These are phyloP conservation scores for Neurospora sp. DNA, from an alignment of 495 filamentous ascomycete genomes.

Conservation along the genomic window DNA sequence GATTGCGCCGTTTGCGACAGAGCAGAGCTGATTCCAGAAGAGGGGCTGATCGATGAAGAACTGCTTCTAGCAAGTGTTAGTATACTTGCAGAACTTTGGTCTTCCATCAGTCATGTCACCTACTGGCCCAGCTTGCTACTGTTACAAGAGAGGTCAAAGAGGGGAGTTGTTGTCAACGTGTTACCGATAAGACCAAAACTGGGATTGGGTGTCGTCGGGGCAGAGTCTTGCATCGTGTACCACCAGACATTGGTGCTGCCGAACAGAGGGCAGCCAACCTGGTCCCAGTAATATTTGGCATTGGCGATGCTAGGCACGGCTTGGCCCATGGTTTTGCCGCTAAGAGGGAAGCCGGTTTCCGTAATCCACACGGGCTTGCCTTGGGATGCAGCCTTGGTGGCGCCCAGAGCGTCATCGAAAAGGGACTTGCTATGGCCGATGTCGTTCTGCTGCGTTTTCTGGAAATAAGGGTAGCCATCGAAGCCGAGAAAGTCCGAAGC, in stretches of 20 bases:
- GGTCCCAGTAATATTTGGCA: conserved; percentile 68
- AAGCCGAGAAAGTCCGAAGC: conserved; percentile 68
- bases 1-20: background rate
- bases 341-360: conserved; percentile 81
- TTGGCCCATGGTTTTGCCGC: conserved; percentile 46
- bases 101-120: background rate
- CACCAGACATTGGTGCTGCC: conserved; percentile 63
- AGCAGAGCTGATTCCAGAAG: background rate
- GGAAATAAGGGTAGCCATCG: conserved; percentile 67
- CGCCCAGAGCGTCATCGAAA: conserved; percentile 52
- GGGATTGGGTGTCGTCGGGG: conserved; percentile 45
- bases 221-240: conserved; percentile 63
- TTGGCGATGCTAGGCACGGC: conserved; percentile 58
- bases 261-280: conserved; percentile 64
- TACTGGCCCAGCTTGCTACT: background rate
- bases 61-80: conserved; percentile 9
- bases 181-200: conserved; percentile 55
- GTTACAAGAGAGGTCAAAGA: conserved; percentile 53
- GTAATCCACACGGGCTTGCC: conserved; percentile 79
- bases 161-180: conserved; percentile 39
- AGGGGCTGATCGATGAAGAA: background rate
- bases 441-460: conserved; percentile 52
- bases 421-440: conserved; percentile 50
- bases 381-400: conserved; percentile 46
- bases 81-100: background rate